Conservation (phyloP, 345 rosid genomes). For the Linum tenue region DNA sequence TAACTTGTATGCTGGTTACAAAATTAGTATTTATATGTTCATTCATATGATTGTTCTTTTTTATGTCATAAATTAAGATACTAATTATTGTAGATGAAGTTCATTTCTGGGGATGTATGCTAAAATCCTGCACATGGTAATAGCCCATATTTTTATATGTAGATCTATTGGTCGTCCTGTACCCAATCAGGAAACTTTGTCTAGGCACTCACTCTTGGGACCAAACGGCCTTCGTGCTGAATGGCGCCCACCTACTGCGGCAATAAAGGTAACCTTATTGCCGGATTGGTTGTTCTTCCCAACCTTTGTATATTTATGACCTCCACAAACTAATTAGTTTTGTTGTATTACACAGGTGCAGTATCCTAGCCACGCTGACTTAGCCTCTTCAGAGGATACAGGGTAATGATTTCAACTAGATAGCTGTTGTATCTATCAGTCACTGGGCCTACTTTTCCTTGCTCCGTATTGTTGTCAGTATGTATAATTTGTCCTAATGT, state of each 20-base stretch:
- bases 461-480: neutral
- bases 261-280: slow-evolving; percentile 53
- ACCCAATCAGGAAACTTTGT: slow-evolving; percentile 80
- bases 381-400: slow-evolving; percentile 35
- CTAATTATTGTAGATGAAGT: no score
- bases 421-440: neutral
- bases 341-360: slow-evolving; percentile 45
- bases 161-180: slow-evolving; percentile 61
- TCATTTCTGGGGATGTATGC: no score
- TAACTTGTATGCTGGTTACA: no score
- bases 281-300: neutral
- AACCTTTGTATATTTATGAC: neutral
- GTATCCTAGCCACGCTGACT: slow-evolving; percentile 63
- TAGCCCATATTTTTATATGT: slow-evolving; percentile 16
- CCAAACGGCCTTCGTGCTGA: slow-evolving; percentile 79
- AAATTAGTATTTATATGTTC: no score
- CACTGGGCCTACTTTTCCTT: neutral
- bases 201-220: slow-evolving; percentile 85
- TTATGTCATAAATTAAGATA: no score
- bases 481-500: neutral
- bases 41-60: no score
- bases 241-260: slow-evolving; percentile 71
- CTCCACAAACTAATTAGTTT: slow-evolving; percentile 14
- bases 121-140: no score
- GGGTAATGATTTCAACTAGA: slow-evolving; percentile 26